phyloP scores from a whole-genome alignment of 169 alveolate species.

The Plasmodium cynomolgi region DNA sequence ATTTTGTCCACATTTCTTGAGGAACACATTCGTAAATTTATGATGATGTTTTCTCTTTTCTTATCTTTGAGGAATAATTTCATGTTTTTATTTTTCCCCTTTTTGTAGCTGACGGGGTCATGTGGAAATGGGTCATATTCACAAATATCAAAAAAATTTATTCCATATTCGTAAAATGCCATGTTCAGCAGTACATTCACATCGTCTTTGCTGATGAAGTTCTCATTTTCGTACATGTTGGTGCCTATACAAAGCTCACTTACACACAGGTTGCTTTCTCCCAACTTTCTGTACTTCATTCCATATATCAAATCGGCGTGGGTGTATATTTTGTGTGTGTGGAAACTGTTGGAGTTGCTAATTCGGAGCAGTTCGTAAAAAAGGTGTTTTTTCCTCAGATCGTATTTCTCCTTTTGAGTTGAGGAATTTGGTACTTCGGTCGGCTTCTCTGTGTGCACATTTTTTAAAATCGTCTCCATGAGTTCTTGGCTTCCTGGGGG shows the following conservation, averaged over 20 bases:
- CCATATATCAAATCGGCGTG: slow-evolving; percentile 75
- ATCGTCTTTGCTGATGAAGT: slow-evolving; percentile 83
- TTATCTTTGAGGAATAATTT: slow-evolving; percentile 75
- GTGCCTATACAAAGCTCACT: slow-evolving; percentile 87
- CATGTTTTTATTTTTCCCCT: slow-evolving; percentile 82
- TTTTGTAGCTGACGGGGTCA: slow-evolving; percentile 83
- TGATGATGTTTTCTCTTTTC: slow-evolving; percentile 76
- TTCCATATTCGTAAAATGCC: slow-evolving; percentile 86
- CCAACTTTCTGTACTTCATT: slow-evolving; percentile 80
- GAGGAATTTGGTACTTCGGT: neutral
- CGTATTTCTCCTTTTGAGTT: neutral
- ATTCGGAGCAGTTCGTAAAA: slow-evolving; percentile 54
- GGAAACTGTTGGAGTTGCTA: slow-evolving; percentile 49
- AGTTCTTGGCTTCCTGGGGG: slow-evolving; percentile 54
- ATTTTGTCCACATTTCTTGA: slow-evolving; percentile 77
- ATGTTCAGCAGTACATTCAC: slow-evolving; percentile 82
- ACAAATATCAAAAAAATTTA: slow-evolving; percentile 86
- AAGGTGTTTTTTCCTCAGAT: slow-evolving; percentile 33
- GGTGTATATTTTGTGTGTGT: slow-evolving; percentile 58
- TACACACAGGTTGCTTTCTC: slow-evolving; percentile 83
- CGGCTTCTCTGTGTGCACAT: neutral
- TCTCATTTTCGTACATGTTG: slow-evolving; percentile 83
- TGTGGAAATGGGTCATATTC: slow-evolving; percentile 88
- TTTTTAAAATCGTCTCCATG: slow-evolving; percentile 25
- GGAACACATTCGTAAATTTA: slow-evolving; percentile 78